Conservation (phyloP, 2,329 filamentous ascomycete species). For the Thermothelomyces thermophilus region DNA sequence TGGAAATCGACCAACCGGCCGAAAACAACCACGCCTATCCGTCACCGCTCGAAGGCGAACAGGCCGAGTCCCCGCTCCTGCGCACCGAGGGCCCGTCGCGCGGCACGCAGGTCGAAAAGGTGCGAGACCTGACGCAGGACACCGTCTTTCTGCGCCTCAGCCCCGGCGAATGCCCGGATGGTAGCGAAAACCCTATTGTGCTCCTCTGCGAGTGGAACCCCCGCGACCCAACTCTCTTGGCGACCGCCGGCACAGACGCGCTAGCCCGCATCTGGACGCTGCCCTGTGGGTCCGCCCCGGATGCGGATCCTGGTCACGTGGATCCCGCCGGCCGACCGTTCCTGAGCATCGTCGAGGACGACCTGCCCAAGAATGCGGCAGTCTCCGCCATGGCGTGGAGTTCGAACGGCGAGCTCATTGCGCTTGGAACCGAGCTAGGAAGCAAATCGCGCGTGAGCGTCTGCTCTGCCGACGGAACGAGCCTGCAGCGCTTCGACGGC, state of each 20-base stretch:
- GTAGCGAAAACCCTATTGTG: slow-evolving; percentile 51
- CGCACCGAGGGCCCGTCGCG: slow-evolving; percentile 57
- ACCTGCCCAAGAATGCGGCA: slow-evolving; percentile 44
- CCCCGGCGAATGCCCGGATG: slow-evolving; percentile 34
- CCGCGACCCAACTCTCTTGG: slow-evolving; percentile 56
- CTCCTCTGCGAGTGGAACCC: slow-evolving; percentile 66
- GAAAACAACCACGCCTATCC: slow-evolving; percentile 56
- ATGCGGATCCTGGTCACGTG: slow-evolving; percentile 44
- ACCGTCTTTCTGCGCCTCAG: slow-evolving; percentile 56
- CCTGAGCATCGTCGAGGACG: slow-evolving; percentile 46
- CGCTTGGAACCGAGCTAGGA: slow-evolving; percentile 51
- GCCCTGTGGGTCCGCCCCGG: slow-evolving; percentile 45
- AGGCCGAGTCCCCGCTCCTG: slow-evolving; percentile 44
- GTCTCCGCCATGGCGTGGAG: slow-evolving; percentile 58
- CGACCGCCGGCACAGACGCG: slow-evolving; percentile 62
- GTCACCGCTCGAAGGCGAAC: slow-evolving; percentile 55
- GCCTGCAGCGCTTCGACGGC: slow-evolving; percentile 48
- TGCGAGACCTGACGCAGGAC: slow-evolving; percentile 51
- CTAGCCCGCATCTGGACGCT: slow-evolving; percentile 64
- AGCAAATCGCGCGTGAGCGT: slow-evolving; percentile 49
- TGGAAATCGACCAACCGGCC: slow-evolving; percentile 51
- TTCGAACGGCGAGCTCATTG: slow-evolving; percentile 48
- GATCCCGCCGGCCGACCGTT: slow-evolving; percentile 36
- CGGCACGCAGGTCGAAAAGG: slow-evolving; percentile 59
- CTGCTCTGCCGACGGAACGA: slow-evolving; percentile 48